These are phyloP conservation scores for Pleurozium schreberi DNA, from an alignment of 225 moss, liverwort and hornwort genomes.

Conservation along the genomic window DNA sequence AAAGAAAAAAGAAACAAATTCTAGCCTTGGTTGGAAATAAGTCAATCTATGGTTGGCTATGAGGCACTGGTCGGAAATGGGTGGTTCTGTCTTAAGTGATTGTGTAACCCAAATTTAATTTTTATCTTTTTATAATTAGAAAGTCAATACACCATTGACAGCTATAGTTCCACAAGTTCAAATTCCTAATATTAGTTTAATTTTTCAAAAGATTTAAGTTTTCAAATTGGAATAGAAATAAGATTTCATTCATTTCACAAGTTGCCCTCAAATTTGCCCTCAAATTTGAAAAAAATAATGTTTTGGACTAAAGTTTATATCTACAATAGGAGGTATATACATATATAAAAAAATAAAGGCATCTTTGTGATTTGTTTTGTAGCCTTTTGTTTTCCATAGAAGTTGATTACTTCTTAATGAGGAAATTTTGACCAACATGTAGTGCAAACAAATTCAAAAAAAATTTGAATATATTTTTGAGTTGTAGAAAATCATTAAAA, in stretches of 20 bases:
- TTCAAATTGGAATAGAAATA: background rate
- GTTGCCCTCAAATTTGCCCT: too few relatives aligned
- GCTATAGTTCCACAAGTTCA: background rate
- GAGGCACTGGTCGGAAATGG: too few relatives aligned
- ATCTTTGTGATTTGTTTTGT: background rate
- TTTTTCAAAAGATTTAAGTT: rapidly evolving
- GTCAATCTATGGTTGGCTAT: too few relatives aligned
- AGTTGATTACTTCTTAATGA: background rate
- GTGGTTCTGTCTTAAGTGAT: too few relatives aligned
- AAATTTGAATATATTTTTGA: background rate
- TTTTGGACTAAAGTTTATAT: background rate
- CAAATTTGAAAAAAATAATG: background rate
- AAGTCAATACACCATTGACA: background rate
- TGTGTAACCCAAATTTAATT: background rate
- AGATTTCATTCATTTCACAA: background rate
- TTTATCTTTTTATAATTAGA: background rate
- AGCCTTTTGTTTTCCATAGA: rapidly evolving
- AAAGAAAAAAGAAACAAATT: too few relatives aligned
- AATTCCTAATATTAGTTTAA: background rate
- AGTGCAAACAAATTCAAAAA: background rate
- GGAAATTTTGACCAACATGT: rapidly evolving
- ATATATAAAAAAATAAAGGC: too few relatives aligned
- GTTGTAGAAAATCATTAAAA: too few relatives aligned
- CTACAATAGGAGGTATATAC: rapidly evolving
- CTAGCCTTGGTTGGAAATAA: too few relatives aligned